Percentiles rank a stretch among this genome's conserved stretches.
phyloP scores from a whole-genome alignment of 2,329 filamentous ascomycete genomes.

The Bipolaris gigantea region DNA sequence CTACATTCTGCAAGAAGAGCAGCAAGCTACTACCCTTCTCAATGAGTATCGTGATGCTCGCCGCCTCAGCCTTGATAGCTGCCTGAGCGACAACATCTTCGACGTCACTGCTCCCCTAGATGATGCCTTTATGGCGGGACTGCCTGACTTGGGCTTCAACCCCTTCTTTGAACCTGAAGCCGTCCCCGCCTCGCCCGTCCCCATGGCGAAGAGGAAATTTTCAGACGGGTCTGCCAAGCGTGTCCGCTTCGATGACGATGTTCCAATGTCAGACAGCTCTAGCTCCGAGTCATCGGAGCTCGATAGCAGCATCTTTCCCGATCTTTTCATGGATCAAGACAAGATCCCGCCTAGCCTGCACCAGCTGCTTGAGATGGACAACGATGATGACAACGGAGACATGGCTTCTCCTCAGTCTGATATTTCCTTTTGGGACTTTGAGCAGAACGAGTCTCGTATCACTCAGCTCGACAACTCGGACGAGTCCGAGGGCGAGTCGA shows the following conservation, averaged over 20 bases:
- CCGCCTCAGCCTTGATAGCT: constrained; percentile 40
- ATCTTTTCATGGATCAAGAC: constrained; percentile 77
- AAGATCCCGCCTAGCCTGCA: constrained; percentile 72
- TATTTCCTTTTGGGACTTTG: constrained; percentile 65
- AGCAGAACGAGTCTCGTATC: constrained; percentile 51
- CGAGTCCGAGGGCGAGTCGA: constrained; percentile 48
- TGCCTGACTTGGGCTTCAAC: constrained; percentile 39
- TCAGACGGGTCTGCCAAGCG: constrained; percentile 57
- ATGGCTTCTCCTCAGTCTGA: constrained; percentile 48
- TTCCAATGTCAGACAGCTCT: constrained; percentile 64
- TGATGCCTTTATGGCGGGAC: constrained; percentile 28
- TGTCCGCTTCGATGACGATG: constrained; percentile 71
- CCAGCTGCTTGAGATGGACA: constrained; percentile 67
- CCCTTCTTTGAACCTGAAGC: constrained; percentile 48
- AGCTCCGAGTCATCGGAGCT: constrained; percentile 54
- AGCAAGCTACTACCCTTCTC: constrained; percentile 34
- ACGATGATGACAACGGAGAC: constrained; percentile 50
- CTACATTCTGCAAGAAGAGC: constrained; percentile 60
- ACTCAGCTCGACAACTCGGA: constrained; percentile 37
- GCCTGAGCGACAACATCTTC: constrained; percentile 40
- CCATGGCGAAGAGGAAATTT: constrained; percentile 38
- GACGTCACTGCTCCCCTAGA: constrained; percentile 34
- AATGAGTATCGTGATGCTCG: constrained; percentile 40
- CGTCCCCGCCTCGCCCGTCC: constrained; percentile 46
- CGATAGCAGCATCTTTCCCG: constrained; percentile 70